Percentiles rank a stretch among this genome's conserved stretches.
Evolutionary conservation across 495 filamentous ascomycete species (phyloP).

Genomic region (Penicillium argentinense): DNA sequence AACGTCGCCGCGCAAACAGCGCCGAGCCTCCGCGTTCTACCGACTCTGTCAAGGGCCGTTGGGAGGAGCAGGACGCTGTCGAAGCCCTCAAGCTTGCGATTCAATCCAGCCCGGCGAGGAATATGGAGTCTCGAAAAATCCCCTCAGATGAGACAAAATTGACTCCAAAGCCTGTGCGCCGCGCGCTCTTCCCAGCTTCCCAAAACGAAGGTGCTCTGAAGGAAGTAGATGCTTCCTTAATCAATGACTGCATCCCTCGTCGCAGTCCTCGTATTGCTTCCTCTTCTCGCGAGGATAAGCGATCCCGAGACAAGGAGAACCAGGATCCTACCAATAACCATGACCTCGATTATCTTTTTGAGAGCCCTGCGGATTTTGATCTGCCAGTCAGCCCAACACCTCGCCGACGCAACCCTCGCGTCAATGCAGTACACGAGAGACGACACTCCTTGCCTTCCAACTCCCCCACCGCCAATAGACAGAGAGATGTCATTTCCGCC

Average conservation of each 20-base stretch:
- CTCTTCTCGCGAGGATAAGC: constrained; percentile 35
- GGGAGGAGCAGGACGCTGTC: constrained; percentile 54
- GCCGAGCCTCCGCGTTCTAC: constrained; percentile 37
- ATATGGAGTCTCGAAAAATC: constrained; percentile 61
- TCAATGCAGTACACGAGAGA: constrained; percentile 51
- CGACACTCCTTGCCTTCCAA: constrained; percentile 37
- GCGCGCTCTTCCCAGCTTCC: constrained; percentile 71
- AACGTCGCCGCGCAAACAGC: constrained; percentile 42
- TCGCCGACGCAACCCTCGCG: constrained; percentile 42
- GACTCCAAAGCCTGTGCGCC: constrained; percentile 64
- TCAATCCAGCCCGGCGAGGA: constrained; percentile 69
- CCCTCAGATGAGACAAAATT: constrained; percentile 56
- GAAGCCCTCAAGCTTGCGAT: constrained; percentile 62
- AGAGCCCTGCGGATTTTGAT: constrained; percentile 44
- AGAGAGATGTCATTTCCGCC: constrained; percentile 23
- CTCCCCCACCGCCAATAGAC: constrained; percentile 33
- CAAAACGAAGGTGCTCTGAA: constrained; percentile 60
- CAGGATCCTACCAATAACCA: constrained; percentile 34
- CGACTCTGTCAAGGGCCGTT: constrained; percentile 30
- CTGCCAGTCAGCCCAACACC: constrained; percentile 65
- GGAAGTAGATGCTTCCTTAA: constrained; percentile 55
- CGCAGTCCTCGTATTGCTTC: constrained; percentile 43
- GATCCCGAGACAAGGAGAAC: constrained; percentile 51
- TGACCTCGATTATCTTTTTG: constrained; percentile 62
- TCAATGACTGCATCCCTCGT: constrained; percentile 54